Base-by-base conservation (phyloP, 2,329 filamentous ascomycete genomes). In the Aspergillus texensis region DNA sequence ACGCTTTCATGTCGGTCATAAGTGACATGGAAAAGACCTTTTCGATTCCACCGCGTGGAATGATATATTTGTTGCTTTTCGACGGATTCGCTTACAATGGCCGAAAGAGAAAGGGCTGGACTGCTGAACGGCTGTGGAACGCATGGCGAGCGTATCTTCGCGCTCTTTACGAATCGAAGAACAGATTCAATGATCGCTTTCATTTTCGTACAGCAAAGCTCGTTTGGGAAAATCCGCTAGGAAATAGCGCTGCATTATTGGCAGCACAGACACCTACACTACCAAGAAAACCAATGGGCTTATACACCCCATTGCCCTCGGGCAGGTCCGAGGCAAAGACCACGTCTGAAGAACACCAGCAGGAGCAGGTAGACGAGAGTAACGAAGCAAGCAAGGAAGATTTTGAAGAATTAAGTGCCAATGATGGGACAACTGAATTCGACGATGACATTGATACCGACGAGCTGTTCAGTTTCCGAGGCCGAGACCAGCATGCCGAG, bases 51-150 rank as follows among this genome's bases (percentile, higher is more conserved):
- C 80, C 94, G 19, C 88, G 94, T 65, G 91, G 90, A 6, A 86
- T 90, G 62, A 86, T 96, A 28, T 97, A 94, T 72, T 82, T 95
- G 43, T 85, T 90, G 9, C 82, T 98, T 4, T 91, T 98, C 79
- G 90, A 92, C 70, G 93, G 91, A 0, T 99, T 98, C 73, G 83
- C 85, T 36, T 77, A 81, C 2, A 89, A 97, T 72, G 94, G 94
- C 12, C 88, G 84, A 21, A 79, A 82, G 28, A 81, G 88, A 66
- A 88, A 89, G 0, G 83, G 87, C 14, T 99, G 95, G 94, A 92
- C 87, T 32, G 80, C 82, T 34, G 78, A 85, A 67, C 85, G 88
- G n/a, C 84, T 98, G 3, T 84, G 89, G 50, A 83, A 82, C 48
- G 86, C 93, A 12, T 91, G 91, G 84, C 76, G 82, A 10, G 86